A percentile compares a stretch with the other conserved stretches of the same genome.
These are phyloP conservation scores for Glutinoglossum americanum DNA, from an alignment of 495 filamentous ascomycete genomes.

Conservation along the genomic window DNA sequence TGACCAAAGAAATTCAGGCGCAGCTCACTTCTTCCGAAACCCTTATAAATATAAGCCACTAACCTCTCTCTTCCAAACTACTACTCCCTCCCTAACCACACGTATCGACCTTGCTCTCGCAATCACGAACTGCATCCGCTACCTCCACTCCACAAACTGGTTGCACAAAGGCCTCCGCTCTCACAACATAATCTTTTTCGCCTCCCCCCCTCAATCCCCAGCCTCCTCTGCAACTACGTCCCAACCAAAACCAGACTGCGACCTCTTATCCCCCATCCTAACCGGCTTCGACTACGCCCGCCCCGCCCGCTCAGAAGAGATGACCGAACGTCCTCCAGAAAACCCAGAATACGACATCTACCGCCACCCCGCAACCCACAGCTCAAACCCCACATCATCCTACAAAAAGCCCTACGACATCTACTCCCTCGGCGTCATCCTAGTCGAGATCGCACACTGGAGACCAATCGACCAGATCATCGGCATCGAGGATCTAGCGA, in stretches of 20 bases:
- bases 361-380: slow-evolving; percentile 12
- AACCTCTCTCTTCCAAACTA: not conserved
- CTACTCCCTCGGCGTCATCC: slow-evolving; percentile 13
- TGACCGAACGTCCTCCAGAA: slow-evolving; percentile 27
- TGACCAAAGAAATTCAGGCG: no score
- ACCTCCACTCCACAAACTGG: slow-evolving; percentile 33
- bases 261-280: slow-evolving; percentile 19
- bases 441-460: slow-evolving; percentile 15
- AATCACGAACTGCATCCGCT: slow-evolving; percentile 1
- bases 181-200: slow-evolving; percentile 23
- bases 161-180: slow-evolving; percentile 34
- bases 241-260: not conserved
- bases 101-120: not conserved
- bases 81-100: not conserved
- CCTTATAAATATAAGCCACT: no score
- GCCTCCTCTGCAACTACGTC: no score
- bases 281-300: slow-evolving; percentile 33
- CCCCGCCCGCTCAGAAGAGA: slow-evolving; percentile 26
- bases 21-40: no score
- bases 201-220: not conserved
- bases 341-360: slow-evolving; percentile 19
- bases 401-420: slow-evolving; percentile 14
- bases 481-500: slow-evolving; percentile 14
- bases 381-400: slow-evolving; percentile 11
- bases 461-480: slow-evolving; percentile 15